phyloP scores from a whole-genome alignment of 441 rosid species.

The Pelargonium myrrhifolium region DNA sequence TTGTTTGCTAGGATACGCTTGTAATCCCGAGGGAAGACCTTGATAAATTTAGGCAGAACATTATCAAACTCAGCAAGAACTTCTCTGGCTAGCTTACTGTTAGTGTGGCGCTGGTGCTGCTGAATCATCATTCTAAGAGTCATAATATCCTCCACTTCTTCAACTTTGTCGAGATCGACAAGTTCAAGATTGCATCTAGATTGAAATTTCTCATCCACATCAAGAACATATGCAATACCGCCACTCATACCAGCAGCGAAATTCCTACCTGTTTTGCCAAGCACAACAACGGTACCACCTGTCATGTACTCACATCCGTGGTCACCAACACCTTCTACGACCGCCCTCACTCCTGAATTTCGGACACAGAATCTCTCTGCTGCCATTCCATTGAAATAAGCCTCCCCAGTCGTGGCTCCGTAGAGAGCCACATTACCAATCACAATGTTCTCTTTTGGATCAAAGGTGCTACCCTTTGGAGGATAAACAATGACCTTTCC shows the following conservation, averaged over 20 bases:
- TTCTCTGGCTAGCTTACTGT: slow-evolving; percentile 83
- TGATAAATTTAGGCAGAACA: slow-evolving; percentile 73
- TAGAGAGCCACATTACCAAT: slow-evolving; percentile 98
- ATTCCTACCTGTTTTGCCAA: slow-evolving; percentile 97
- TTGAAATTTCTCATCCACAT: slow-evolving; percentile 67
- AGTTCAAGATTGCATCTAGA: slow-evolving; percentile 86
- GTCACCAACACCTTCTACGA: slow-evolving; percentile 99
- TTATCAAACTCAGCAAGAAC: slow-evolving; percentile 71
- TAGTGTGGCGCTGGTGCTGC: slow-evolving; percentile 90
- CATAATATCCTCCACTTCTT: slow-evolving; percentile 84
- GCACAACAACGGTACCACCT: slow-evolving; percentile 94
- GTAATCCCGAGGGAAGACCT: slow-evolving; percentile 97
- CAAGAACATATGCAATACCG: slow-evolving; percentile 91
- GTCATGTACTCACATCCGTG: slow-evolving; percentile 99
- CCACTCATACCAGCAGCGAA: slow-evolving; percentile 99
- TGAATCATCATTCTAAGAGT: slow-evolving; percentile 97
- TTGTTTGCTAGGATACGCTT: slow-evolving; percentile 76
- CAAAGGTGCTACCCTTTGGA: slow-evolving; percentile 80
- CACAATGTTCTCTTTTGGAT: slow-evolving; percentile 97
- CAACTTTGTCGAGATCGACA: slow-evolving; percentile 94
- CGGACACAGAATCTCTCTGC: slow-evolving; percentile 99
- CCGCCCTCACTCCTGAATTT: slow-evolving; percentile 97
- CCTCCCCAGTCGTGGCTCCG: slow-evolving; percentile 92
- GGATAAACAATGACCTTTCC: slow-evolving; percentile 96
- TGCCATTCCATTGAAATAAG: slow-evolving; percentile 98